These are phyloP conservation scores for Boletellus deceptivus DNA, from an alignment of 1,284 basidiomycete genomes.

Conservation along the genomic window DNA sequence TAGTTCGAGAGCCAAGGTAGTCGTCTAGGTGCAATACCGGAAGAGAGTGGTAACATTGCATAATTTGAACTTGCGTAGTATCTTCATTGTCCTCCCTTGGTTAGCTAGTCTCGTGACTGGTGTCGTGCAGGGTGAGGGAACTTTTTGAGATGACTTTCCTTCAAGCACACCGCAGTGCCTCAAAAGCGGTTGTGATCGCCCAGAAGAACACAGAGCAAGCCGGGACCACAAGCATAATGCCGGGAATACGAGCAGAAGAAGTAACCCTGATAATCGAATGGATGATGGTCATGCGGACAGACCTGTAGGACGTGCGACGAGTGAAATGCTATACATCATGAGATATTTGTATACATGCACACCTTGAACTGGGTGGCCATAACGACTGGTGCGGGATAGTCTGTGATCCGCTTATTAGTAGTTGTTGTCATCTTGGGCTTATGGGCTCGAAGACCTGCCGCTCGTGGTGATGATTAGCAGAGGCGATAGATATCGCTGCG, in stretches of 20 bases:
- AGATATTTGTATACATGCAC: constrained; percentile 7
- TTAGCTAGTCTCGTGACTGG: too few species aligned
- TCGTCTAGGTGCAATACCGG: too few species aligned
- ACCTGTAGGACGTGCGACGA: constrained; percentile 1
- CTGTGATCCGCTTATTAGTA: neutral
- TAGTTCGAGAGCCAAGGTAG: too few species aligned
- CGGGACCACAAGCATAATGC: neutral
- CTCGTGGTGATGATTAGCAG: neutral
- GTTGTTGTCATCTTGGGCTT: too few species aligned
- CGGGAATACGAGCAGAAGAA: neutral
- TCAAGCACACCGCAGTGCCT: constrained; percentile 4
- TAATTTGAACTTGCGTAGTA: too few species aligned
- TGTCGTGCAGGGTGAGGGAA: neutral
- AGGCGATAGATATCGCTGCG: neutral
- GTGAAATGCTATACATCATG: constrained; percentile 4
- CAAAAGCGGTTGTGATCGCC: neutral
- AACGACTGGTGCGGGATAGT: neutral
- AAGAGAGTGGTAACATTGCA: too few species aligned
- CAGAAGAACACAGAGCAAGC: constrained; percentile 7
- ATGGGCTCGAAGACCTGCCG: neutral
- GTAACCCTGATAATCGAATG: constrained; percentile 11
- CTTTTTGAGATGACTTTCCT: neutral
- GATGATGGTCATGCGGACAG: constrained; percentile 17
- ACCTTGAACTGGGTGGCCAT: neutral
- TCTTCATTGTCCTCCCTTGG: too few species aligned